These are phyloP conservation scores for Glarea lozoyensis DNA, from an alignment of 495 filamentous ascomycete species.

Conservation along the genomic window DNA sequence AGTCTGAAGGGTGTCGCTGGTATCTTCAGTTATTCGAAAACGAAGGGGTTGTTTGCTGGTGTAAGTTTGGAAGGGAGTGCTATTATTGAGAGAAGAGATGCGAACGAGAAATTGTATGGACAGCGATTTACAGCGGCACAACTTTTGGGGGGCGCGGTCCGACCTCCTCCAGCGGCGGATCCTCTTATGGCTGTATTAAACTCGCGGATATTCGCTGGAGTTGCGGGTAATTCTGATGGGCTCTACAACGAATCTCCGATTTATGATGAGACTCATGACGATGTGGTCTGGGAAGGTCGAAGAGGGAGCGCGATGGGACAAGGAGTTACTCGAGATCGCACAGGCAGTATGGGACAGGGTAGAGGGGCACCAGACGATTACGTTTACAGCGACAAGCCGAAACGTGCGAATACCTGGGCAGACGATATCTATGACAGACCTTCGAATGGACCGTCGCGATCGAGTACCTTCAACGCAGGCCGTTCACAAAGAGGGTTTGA, in stretches of 20 bases:
- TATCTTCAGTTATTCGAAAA: constrained; percentile 94
- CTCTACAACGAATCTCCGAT: constrained; percentile 96
- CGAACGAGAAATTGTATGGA: constrained; percentile 93
- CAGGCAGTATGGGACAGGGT: constrained; percentile 31
- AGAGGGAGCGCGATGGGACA: constrained; percentile 71
- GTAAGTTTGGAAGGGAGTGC: constrained; percentile 88
- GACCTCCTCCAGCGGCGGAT: constrained; percentile 71
- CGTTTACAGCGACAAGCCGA: constrained; percentile 39
- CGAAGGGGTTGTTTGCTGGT: constrained; percentile 93
- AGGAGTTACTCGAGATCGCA: constrained; percentile 50
- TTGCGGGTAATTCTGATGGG: constrained; percentile 40
- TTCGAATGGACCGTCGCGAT: constrained; percentile 33
- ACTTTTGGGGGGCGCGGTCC: constrained; percentile 68
- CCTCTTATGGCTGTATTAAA: constrained; percentile 78
- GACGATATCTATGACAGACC: constrained; percentile 79
- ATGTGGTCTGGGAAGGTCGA: constrained; percentile 86
- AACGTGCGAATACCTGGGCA: constrained; percentile 72
- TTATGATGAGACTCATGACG: constrained; percentile 81
- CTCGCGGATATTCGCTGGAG: constrained; percentile 71
- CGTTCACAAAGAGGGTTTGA: constrained; percentile 33
- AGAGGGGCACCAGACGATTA: constrained; percentile 49
- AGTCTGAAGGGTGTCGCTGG: constrained; percentile 83
- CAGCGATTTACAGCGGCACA: constrained; percentile 69
- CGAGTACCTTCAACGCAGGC: constrained; percentile 26
- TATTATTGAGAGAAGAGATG: constrained; percentile 87